These are phyloP conservation scores for Moesziomyces sp. DNA, from an alignment of 1,284 basidiomycete species.

Conservation along the genomic window DNA sequence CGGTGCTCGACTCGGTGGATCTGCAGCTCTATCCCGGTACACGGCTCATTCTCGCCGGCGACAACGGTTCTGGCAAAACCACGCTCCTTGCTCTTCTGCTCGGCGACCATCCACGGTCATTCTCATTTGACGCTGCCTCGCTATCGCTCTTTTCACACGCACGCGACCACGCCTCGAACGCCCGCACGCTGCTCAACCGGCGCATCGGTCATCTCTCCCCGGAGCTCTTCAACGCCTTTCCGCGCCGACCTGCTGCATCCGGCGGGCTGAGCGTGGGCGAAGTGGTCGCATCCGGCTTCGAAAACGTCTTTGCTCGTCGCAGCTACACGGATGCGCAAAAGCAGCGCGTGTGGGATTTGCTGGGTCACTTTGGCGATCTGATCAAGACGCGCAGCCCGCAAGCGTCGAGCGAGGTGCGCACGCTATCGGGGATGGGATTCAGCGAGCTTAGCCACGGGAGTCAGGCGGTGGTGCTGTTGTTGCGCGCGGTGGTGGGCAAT, in stretches of 20 bases:
- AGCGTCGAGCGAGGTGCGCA: neutral
- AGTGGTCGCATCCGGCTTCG: conserved; percentile 58
- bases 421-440: conserved; percentile 23
- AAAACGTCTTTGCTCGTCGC: conserved; percentile 56
- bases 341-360: conserved; percentile 27
- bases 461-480: conserved; percentile 61
- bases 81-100: conserved; percentile 91
- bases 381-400: conserved; percentile 22
- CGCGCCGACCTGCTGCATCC: conserved; percentile 66
- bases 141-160: conserved; percentile 54
- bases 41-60: conserved; percentile 67
- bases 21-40: conserved; percentile 45
- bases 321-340: conserved; percentile 22
- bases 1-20: conserved; percentile 69
- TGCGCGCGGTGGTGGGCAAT: conserved; percentile 57
- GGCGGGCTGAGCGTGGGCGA: conserved; percentile 61
- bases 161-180: conserved; percentile 57
- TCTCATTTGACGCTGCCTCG: conserved; percentile 70
- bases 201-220: conserved; percentile 80
- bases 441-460: conserved; percentile 49
- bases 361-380: conserved; percentile 47
- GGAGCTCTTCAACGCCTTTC: conserved; percentile 90
- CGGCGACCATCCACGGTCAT: conserved; percentile 94
- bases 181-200: conserved; percentile 46
- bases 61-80: conserved; percentile 82